These are phyloP conservation scores for Mucor mucedo DNA, from an alignment of 371 early-diverging fungal species.

Conservation along the genomic window DNA sequence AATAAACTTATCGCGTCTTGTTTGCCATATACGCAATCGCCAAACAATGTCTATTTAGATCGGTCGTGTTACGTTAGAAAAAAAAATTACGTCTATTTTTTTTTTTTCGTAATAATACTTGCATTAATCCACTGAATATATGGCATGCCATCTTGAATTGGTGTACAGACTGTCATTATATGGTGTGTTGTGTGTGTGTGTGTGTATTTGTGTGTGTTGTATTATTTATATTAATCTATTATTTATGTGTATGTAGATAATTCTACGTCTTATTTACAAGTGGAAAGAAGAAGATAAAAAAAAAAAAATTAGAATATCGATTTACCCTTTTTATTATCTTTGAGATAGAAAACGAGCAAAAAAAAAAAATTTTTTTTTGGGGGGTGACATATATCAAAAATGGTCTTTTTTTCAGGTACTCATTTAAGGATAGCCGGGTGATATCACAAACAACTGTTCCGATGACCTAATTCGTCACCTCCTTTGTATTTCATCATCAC, in stretches of 20 bases:
- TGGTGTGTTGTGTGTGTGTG: conserved; percentile 3
- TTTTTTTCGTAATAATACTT: conserved; percentile 12
- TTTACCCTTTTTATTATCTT: conserved; percentile 6
- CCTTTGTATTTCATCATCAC: not conserved
- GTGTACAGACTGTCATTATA: conserved; percentile 37
- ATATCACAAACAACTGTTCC: conserved; percentile 16
- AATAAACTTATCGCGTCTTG: conserved; percentile 39
- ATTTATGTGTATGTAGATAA: not conserved
- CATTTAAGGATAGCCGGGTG: not conserved
- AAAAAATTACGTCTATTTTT: not conserved
- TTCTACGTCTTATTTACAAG: not conserved
- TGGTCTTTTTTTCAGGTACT: conserved; percentile 11
- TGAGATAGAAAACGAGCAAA: conserved; percentile 8
- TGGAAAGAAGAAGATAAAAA: not conserved
- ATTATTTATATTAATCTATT: not conserved
- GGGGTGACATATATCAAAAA: conserved; percentile 2
- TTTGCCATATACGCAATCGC: conserved; percentile 57
- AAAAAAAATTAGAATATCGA: conserved; percentile 8
- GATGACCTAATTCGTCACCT: conserved; percentile 10
- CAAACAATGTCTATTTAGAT: conserved; percentile 28
- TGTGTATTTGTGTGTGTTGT: not conserved
- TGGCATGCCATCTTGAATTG: conserved; percentile 35
- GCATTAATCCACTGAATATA: conserved; percentile 45
- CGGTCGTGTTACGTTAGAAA: not conserved
- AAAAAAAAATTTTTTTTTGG: conserved; percentile 7